Evolutionary conservation across 257 asterid species (phyloP), one percentile per base, ranked within the genome.

Genomic region (Nicotiana otophora): DNA sequence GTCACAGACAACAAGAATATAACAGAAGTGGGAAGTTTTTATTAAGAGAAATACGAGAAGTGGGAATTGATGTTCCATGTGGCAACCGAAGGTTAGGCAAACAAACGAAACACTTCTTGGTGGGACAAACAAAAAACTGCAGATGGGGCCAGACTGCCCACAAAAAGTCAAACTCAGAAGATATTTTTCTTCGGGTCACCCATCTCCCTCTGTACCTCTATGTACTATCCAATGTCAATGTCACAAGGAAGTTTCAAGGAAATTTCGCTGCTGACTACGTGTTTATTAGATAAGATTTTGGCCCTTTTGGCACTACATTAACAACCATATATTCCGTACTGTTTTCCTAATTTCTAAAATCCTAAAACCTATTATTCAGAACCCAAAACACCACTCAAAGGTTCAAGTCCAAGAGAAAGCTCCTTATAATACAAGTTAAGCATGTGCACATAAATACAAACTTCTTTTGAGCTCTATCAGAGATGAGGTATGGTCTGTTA

Each of bases 241-340:
- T 81, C 84, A 58, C 15, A 46, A 28, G 54, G 90, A 86, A 90
- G 54, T 90, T 90, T 81, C 92, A 7, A 7, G 84, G 92, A 88
- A 88, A 81, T 80, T 88, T 88, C 91, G 12, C 60, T 14, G 69
- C 16, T 36, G 64, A 20, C 46, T 17, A 70, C 2, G 9, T 64
- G 77, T 68, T 68, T 19, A 68, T 34, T 67, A 67, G 30, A 16
- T 67, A 34, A 34, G n/a, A 67, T 48, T 67, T 65, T 67, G 53
- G 20, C 76, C 76, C 7, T 17, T 33, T 33, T 69, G 31, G 77
- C 12, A 68, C 42, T 68, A 68, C 77, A 34, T 68, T 7, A 34
- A n/a, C 55, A 19, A 36, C 54, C 17, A 19, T 4, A 9, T 19
- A 36, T 17, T 11, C 58, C 58, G 6, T 42, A 70, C n/a, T 42